Conservation (phyloP, 2,329 filamentous ascomycete species). For the Spiromastix sp. region DNA sequence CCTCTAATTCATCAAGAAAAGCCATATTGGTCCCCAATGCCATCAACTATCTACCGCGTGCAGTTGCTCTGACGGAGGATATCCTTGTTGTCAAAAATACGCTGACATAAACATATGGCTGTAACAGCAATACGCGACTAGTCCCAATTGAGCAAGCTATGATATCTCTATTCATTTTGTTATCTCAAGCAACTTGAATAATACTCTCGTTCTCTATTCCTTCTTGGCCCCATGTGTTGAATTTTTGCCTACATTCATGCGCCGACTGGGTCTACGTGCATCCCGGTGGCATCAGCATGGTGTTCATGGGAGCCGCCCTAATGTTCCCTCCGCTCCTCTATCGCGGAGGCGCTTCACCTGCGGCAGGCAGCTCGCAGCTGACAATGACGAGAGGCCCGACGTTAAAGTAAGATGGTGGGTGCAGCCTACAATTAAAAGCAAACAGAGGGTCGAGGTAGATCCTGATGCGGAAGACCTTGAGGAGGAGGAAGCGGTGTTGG, state of each 20-base stretch:
- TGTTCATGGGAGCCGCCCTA: slow-evolving; percentile 24
- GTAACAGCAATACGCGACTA: too few species aligned
- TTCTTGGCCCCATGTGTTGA: slow-evolving; percentile 21
- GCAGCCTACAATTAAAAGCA: slow-evolving; percentile 27
- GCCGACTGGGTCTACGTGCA: slow-evolving; percentile 33
- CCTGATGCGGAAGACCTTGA: slow-evolving; percentile 29
- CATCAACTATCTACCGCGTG: too few species aligned
- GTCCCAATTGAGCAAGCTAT: too few species aligned
- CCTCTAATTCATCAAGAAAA: too few species aligned
- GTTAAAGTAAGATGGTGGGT: slow-evolving; percentile 35
- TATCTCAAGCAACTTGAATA: slow-evolving; percentile 10
- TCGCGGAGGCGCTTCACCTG: slow-evolving; percentile 22
- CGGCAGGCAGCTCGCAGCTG: slow-evolving; percentile 19
- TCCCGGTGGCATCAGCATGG: slow-evolving; percentile 35
- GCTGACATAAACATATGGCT: too few species aligned
- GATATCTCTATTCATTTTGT: too few species aligned
- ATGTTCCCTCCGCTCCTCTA: slow-evolving; percentile 11
- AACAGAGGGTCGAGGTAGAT: slow-evolving; percentile 26
- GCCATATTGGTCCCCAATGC: too few species aligned
- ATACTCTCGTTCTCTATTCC: slow-evolving; percentile 6
- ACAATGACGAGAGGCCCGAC: slow-evolving; percentile 25
- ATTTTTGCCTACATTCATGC: slow-evolving; percentile 26
- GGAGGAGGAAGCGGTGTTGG: slow-evolving; percentile 27
- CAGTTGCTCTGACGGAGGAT: too few species aligned
- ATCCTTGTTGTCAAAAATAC: too few species aligned